Base-by-base conservation (phyloP, 2,329 filamentous ascomycete genomes). In the Clonostachys chloroleuca region DNA sequence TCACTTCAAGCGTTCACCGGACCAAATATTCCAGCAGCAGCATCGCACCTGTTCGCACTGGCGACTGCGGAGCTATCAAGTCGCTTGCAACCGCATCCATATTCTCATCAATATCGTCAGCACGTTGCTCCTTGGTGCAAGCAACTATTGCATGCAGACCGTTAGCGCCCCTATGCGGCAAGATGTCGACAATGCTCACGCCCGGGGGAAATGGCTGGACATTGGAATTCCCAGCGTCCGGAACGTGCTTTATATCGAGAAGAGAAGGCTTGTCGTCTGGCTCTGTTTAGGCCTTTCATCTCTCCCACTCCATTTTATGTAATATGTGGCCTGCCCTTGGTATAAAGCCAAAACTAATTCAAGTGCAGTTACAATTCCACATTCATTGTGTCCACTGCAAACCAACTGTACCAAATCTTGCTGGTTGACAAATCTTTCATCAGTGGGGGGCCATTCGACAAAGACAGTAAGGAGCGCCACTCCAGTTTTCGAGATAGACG, bases 121-220 rank as follows among this genome's bases (percentile, higher is more conserved):
- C 4, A 66, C 63, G 0, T 46, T 58, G 0, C 46, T 69, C 12
- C 45, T 70, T 8, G 58, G 57, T 1, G 64, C 60, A 1, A 65
- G 60, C 9, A 69, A 68, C 45, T 68, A 64, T 34, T 64, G 60
- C 17, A 67, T 66, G 59, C 67, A 69, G 40, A 52, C 59, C 1
- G 55, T 65, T 1, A 57, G 55, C 0, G 63, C 65, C 1, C 67
- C 65, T 0, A 67, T 63, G 0, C 49, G 66, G 7, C 41, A 41
- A 0, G 56, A 67, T 16, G 47, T 69, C 2, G 57, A 68, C 30
- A 37, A 42, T 2, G 55, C 53, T 2, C 56, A 59, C 20, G 44
- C 30, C 1, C 24, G 43, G 0, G 45, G 49, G 1, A 45, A 45
- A 1, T 56, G 54, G 52, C 36, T 58, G 1, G 58, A 60, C 30